Conservation (phyloP, 768 basidiomycete species). For the Leccinum uliginosum region DNA sequence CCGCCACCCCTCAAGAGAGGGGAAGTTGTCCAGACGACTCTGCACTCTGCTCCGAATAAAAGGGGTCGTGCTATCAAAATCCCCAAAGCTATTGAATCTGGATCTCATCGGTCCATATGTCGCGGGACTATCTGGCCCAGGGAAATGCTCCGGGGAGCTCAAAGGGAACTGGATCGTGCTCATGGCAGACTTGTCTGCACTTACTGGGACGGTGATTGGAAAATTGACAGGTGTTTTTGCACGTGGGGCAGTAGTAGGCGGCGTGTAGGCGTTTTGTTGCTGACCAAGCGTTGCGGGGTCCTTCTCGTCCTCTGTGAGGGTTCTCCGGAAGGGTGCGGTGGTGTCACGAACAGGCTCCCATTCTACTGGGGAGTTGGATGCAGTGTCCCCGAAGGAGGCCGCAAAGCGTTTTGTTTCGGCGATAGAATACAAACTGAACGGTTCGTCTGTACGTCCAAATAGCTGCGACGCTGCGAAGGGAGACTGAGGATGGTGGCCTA, state of each 20-base stretch:
- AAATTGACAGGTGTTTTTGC: slow-evolving; percentile 55
- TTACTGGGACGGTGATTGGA: slow-evolving; percentile 49
- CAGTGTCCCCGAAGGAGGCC: slow-evolving; percentile 52
- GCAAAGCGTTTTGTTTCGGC: slow-evolving; percentile 63
- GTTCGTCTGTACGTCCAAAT: slow-evolving; percentile 73
- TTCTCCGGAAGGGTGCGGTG: slow-evolving; percentile 72
- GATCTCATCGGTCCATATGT: slow-evolving; percentile 48
- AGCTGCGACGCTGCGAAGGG: slow-evolving; percentile 86
- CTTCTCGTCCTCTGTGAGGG: slow-evolving; percentile 73
- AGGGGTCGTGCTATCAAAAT: slow-evolving; percentile 68
- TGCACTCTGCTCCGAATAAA: slow-evolving; percentile 84
- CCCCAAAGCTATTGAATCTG: slow-evolving; percentile 67
- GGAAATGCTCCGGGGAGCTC: slow-evolving; percentile 65
- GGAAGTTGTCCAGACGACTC: slow-evolving; percentile 62
- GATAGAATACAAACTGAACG: slow-evolving; percentile 79
- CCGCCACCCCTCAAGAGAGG: slow-evolving; percentile 71
- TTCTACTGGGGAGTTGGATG: slow-evolving; percentile 45
- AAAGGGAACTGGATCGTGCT: slow-evolving; percentile 81
- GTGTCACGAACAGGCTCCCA: slow-evolving; percentile 51
- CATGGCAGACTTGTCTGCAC: slow-evolving; percentile 42
- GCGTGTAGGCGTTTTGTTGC: slow-evolving; percentile 24
- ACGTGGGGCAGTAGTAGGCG: slow-evolving; percentile 35
- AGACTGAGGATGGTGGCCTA: slow-evolving; percentile 65
- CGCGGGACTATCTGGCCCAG: slow-evolving; percentile 51
- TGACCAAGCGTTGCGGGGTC: slow-evolving; percentile 45